Evolutionary conservation across 176 grass and related monocot genomes (phyloP).

Genomic region (Carex cristatella): DNA sequence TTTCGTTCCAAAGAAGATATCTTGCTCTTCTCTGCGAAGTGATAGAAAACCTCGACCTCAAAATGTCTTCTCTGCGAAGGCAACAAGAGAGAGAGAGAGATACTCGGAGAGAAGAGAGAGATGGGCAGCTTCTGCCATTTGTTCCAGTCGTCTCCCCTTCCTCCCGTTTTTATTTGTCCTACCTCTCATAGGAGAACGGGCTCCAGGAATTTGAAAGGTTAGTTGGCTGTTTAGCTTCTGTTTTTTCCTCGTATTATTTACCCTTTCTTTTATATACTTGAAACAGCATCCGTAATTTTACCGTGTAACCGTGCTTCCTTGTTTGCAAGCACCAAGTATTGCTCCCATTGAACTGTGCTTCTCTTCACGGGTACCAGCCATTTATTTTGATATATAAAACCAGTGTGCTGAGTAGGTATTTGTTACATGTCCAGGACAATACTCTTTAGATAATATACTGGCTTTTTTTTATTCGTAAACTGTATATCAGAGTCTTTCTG

Average conservation of each 20-base stretch:
- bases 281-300: not conserved
- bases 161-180: not conserved
- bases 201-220: not conserved
- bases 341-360: not conserved
- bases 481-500: not conserved
- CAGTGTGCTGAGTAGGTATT: not conserved
- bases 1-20: not conserved
- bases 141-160: not conserved
- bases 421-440: not conserved
- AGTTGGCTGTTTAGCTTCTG: not conserved
- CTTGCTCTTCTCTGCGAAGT: not conserved
- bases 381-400: not conserved
- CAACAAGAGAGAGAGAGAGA: not conserved
- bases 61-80: not conserved
- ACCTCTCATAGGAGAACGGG: not conserved
- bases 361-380: not conserved
- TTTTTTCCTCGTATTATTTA: not conserved
- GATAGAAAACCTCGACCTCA: conserved; percentile 16
- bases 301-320: not conserved
- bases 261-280: not conserved
- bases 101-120: not conserved
- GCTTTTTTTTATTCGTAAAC: not conserved
- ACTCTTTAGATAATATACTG: not conserved
- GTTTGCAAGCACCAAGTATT: not conserved
- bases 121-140: conserved; percentile 13